Evolutionary conservation across 1,284 basidiomycete species (phyloP).

Genomic region (Naganishia cerealis): DNA sequence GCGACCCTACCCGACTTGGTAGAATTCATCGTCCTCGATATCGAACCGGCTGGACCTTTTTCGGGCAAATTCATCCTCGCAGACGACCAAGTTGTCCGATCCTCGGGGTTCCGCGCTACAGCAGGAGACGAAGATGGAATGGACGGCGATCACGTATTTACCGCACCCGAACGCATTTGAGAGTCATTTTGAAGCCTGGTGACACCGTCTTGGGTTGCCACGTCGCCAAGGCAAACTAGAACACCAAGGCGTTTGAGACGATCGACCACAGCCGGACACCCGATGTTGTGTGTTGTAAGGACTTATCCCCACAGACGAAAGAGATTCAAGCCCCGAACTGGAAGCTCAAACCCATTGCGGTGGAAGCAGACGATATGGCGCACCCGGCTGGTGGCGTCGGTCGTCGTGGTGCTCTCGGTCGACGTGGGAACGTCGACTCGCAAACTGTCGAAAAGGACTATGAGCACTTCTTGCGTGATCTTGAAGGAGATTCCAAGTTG

Average conservation of each 20-base stretch:
- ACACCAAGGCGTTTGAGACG: conserved; percentile 80
- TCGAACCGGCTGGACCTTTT: conserved; percentile 74
- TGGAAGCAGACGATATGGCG: conserved; percentile 74
- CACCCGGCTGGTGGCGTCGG: conserved; percentile 71
- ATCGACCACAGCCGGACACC: conserved; percentile 75
- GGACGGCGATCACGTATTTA: conserved; percentile 69
- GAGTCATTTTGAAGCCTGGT: conserved; percentile 89
- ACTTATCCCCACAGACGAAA: conserved; percentile 91
- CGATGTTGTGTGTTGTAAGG: conserved; percentile 91
- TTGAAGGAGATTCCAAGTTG: conserved; percentile 96
- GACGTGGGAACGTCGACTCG: conserved; percentile 85
- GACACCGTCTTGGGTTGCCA: conserved; percentile 91
- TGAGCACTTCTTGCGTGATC: conserved; percentile 88
- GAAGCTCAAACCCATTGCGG: conserved; percentile 90
- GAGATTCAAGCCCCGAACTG: conserved; percentile 81
- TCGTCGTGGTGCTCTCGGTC: conserved; percentile 78
- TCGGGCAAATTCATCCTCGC: conserved; percentile 80
- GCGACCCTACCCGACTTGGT: conserved; percentile 80
- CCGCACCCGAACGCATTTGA: conserved; percentile 94
- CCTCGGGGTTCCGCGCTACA: conserved; percentile 60
- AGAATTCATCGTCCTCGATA: conserved; percentile 92
- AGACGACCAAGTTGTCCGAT: conserved; percentile 88
- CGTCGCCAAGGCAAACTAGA: conserved; percentile 86
- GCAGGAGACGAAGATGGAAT: conserved; percentile 56
- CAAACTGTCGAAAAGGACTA: conserved; percentile 96